Evolutionary conservation across 768 basidiomycete genomes (phyloP).

Genomic region (Mycena albidolilacea): DNA sequence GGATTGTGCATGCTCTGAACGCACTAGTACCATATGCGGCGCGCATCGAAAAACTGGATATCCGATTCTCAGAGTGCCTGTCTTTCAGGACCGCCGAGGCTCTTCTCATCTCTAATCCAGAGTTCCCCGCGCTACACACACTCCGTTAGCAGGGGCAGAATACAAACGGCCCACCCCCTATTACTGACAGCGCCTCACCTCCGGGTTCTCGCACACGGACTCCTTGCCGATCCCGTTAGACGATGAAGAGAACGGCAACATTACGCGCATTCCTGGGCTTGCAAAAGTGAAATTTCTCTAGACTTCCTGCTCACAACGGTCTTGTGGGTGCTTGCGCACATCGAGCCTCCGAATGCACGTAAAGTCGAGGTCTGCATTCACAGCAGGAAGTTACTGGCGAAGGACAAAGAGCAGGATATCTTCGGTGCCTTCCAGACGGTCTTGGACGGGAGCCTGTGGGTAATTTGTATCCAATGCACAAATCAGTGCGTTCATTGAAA

Average conservation of each 20-base stretch:
- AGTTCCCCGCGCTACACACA: too few species aligned
- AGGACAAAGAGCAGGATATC: not conserved
- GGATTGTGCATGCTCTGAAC: too few species aligned
- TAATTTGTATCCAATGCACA: not conserved
- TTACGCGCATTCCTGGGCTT: conserved; percentile 3
- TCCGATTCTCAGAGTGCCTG: too few species aligned
- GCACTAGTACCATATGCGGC: too few species aligned
- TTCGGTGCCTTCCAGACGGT: not conserved
- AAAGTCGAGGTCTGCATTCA: conserved; percentile 4
- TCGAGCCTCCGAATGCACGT: not conserved
- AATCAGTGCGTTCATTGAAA: not conserved
- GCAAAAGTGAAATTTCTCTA: conserved; percentile 5
- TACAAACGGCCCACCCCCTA: too few species aligned
- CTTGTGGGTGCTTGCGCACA: not conserved
- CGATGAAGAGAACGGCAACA: not conserved
- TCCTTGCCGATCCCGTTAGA: not conserved
- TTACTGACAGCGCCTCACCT: too few species aligned
- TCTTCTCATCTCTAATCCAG: too few species aligned
- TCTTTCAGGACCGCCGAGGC: too few species aligned
- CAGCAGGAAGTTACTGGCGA: not conserved
- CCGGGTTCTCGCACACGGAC: too few species aligned
- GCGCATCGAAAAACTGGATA: too few species aligned
- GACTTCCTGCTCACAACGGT: not conserved
- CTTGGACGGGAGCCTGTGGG: not conserved
- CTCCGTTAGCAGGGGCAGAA: too few species aligned